phyloP scores from a whole-genome alignment of 108 stramenopile genomes.

The Skeletonema potamos region DNA sequence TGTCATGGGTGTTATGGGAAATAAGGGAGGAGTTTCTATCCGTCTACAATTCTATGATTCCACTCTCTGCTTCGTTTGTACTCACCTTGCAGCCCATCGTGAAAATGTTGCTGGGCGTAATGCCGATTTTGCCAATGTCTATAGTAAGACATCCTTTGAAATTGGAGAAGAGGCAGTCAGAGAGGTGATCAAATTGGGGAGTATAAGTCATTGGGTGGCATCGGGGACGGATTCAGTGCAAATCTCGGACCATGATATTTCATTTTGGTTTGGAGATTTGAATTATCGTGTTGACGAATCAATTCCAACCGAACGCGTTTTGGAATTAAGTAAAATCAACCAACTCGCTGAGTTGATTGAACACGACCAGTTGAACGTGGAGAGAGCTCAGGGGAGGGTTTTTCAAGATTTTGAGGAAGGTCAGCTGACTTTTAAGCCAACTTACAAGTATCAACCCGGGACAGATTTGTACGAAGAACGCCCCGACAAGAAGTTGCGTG shows the following conservation, averaged over 20 bases:
- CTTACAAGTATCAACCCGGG: constrained; percentile 99
- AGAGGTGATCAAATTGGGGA: constrained; percentile 78
- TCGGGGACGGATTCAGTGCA: constrained; percentile 62
- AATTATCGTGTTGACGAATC: constrained; percentile 96
- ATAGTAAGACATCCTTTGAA: constrained; percentile 79
- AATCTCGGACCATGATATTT: constrained; percentile 90
- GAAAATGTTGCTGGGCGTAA: constrained; percentile 96
- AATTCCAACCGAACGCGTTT: constrained; percentile 82
- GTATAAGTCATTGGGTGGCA: constrained; percentile 71
- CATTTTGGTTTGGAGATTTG: constrained; percentile 97
- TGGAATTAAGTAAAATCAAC: constrained; percentile 61
- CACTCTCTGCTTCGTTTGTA: constrained; percentile 92
- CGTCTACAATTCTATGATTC: constrained; percentile 91
- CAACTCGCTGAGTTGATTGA: constrained; percentile 68
- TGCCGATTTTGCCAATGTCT: constrained; percentile 90
- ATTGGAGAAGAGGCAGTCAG: constrained; percentile 86
- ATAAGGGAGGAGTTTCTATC: constrained; percentile 96
- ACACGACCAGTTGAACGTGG: constrained; percentile 97
- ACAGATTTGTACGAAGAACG: constrained; percentile 93
- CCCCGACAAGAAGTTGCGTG: constrained; percentile 98
- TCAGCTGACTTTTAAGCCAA: constrained; percentile 83
- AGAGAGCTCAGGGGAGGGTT: constrained; percentile 87
- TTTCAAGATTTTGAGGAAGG: constrained; percentile 96
- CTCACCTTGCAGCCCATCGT: constrained; percentile 97
- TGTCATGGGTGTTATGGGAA: constrained; percentile 99